Evolutionary conservation across 2,329 filamentous ascomycete genomes (phyloP), one percentile per base, ranked within the genome.

Genomic region (Leptographium lundbergii): DNA sequence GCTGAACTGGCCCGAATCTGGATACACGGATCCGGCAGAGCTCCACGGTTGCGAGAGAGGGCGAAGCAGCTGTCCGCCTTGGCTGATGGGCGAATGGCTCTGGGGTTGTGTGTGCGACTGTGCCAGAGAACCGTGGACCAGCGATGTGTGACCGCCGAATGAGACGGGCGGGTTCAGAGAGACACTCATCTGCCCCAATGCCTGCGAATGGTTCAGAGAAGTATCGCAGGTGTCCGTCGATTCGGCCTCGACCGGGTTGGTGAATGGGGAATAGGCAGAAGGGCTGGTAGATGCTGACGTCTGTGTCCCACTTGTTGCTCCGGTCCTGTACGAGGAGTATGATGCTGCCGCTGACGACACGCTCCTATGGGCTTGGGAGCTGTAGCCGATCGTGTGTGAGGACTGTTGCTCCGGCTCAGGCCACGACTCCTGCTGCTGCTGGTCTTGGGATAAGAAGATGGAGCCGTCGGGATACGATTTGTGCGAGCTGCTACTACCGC

Each of bases 111-210:
- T 19, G 34, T 24, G 53, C 34, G 53, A 14, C 22, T 42, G 53
- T 27, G 53, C 3, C 45, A 61, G 52, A 24, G 42, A 34, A 22
- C 50, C 47, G 56, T 58, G 59, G 45, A 51, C 57, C 13, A 63
- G 52, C 50, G 58, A 60, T 54, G 62, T 34, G 57, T 60, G 62
- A 50, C 61, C 61, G 50, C 59, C 58, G 53, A 63, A 57, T 4
- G 62, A 57, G 56, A 62, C 61, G 50, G 56, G 60, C 29, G 54
- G 59, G 45, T 57, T 54, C 42, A 63, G 42, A 47, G 62, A 60
- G 27, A 61, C 56, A 54, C 56, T 60, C 62, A 63, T 62, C 56
- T 61, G 62, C 56, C 34, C 57, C 48, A 53, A 22, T 45, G 59
- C 13, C 36, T 58, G 59, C 24, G 54, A 52, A 1, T 56, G 54